These are phyloP conservation scores for Stygiomarasmius scandens DNA, from an alignment of 1,284 basidiomycete species.

Conservation along the genomic window DNA sequence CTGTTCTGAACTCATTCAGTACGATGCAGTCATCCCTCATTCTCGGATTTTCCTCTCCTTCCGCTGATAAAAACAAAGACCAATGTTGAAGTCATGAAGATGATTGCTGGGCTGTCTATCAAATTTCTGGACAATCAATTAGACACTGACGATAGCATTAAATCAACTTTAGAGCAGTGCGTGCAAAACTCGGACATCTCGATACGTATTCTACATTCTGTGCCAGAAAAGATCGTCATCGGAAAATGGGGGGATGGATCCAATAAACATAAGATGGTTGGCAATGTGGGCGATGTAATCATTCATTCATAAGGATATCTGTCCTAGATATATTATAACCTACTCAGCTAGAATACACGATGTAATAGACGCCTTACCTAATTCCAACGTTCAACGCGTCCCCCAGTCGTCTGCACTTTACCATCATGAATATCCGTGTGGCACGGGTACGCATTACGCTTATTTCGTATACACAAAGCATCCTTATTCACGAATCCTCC, in stretches of 20 bases:
- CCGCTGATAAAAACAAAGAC: constrained; percentile 40
- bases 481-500: neutral
- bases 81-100: constrained; percentile 41
- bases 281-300: constrained; percentile 10
- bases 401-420: neutral
- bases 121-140: constrained; percentile 51
- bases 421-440: constrained; percentile 59
- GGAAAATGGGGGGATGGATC: constrained; percentile 13
- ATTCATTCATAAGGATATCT: constrained; percentile 5
- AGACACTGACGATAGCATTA: constrained; percentile 29
- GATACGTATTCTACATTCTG: constrained; percentile 2
- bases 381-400: too few relatives aligned
- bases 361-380: neutral
- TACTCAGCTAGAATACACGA: neutral
- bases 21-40: constrained; percentile 52
- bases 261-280: constrained; percentile 11
- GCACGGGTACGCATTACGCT: constrained; percentile 46
- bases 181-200: constrained; percentile 23
- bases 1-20: constrained; percentile 39
- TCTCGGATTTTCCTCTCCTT: constrained; percentile 61
- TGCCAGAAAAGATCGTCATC: constrained; percentile 10
- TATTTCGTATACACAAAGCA: neutral
- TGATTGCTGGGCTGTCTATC: constrained; percentile 45
- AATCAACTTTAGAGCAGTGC: constrained; percentile 29
- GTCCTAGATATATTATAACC: neutral